A percentile compares a stretch with the other conserved stretches of the same genome.
phyloP scores from a whole-genome alignment of 768 basidiomycete genomes.

The Albatrellus ellisii region DNA sequence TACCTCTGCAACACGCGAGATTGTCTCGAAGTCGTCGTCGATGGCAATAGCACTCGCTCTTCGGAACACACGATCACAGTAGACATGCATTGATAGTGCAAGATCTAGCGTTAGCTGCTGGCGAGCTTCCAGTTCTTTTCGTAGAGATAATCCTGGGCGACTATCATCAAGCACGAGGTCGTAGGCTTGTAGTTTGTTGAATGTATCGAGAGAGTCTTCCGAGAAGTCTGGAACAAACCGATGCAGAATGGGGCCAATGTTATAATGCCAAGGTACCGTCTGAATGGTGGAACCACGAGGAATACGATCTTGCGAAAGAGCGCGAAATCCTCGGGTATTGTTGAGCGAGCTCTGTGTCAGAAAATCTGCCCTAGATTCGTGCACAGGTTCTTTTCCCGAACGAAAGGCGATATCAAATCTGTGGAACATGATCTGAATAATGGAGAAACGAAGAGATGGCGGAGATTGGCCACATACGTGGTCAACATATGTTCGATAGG shows the following conservation, averaged over 20 bases:
- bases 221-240: slow-evolving; percentile 27
- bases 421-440: background rate
- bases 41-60: slow-evolving; percentile 10
- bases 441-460: background rate
- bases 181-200: slow-evolving; percentile 29
- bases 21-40: slow-evolving; percentile 32
- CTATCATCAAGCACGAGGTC: slow-evolving; percentile 27
- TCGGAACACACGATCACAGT: slow-evolving; percentile 25
- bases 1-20: slow-evolving; percentile 36
- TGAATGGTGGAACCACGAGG: slow-evolving; percentile 24
- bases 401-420: slow-evolving; percentile 56
- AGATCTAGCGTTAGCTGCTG: slow-evolving; percentile 56
- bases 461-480: slow-evolving; percentile 26
- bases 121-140: slow-evolving; percentile 39
- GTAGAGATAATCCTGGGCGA: slow-evolving; percentile 26
- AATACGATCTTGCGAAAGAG: slow-evolving; percentile 35
- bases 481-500: slow-evolving; percentile 45
- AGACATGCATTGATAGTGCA: slow-evolving; percentile 42
- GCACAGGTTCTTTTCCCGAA: slow-evolving; percentile 33
- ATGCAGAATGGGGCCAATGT: slow-evolving; percentile 33
- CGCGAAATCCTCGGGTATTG: slow-evolving; percentile 37
- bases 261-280: slow-evolving; percentile 39
- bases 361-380: slow-evolving; percentile 39
- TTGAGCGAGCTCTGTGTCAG: slow-evolving; percentile 40
- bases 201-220: slow-evolving; percentile 21